Evolutionary conservation across 352 stramenopile genomes (phyloP), one percentile per base, ranked within the genome.

Genomic region (Globisporangium orthogonon): DNA sequence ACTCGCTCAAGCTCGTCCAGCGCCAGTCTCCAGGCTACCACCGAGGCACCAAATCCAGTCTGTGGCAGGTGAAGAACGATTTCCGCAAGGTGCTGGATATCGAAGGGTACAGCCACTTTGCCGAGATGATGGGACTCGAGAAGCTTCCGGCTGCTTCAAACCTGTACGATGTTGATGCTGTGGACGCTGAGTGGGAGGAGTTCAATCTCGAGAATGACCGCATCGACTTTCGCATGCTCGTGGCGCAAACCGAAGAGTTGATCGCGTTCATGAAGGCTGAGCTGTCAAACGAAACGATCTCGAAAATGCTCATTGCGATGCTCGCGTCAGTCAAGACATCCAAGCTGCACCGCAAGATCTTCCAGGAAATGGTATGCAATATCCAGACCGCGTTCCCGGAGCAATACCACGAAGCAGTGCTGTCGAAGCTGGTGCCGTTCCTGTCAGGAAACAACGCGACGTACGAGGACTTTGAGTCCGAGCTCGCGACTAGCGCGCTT

Each of bases 331-430:
- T 94, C 49, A 91, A 91, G 69, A 91, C 80, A 37, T 88, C 83
- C 37, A 92, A 92, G 66, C 66, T 91, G 40, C 80, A 92, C 62
- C 85, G 85, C 56, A 91, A 91, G 62, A 92, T 94, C 55, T 91
- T 94, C 65, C 83, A 91, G 55, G 82, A 91, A 59, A 89, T 94
- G 76, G 78, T 91, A 18, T 91, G 76, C 68, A 91, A 93, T 67
- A 83, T 94, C 54, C 82, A 92, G 61, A 85, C 81, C 3, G 74
- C 76, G 18, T 80, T 91, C 58, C 76, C 85, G 23, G 73, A 89
- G 56, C 64, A 70, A n/a, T 76, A 74, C 35, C 78, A 89, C 47
- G 69, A 88, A 35, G 60, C 68, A 39, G 70, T 91, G 50, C 67
- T 92, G 35, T 71, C 61, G 11, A 56, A 79, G 54, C 71, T 94